phyloP scores from a whole-genome alignment of 805 yeast genomes.

The Metschnikowia colocasiae region DNA sequence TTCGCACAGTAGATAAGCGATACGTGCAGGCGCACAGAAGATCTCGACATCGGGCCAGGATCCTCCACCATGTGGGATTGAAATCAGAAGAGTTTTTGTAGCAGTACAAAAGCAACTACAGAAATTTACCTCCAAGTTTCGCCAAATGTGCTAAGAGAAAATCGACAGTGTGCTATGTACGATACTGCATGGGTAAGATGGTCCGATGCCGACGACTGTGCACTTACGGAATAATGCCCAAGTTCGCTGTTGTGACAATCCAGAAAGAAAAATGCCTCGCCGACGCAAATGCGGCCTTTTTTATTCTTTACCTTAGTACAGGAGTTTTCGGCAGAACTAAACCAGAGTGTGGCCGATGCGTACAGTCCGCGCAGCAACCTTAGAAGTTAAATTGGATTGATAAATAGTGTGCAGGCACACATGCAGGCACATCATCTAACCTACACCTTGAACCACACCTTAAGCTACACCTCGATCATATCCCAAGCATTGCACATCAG shows the following conservation, averaged over 20 bases:
- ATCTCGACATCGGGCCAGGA: background rate
- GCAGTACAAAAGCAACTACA: background rate
- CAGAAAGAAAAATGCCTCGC: no score
- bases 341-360: background rate
- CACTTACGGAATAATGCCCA: no score
- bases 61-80: background rate
- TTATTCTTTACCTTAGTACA: background rate
- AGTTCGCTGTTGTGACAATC: no score
- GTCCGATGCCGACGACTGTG: background rate
- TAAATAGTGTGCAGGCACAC: background rate
- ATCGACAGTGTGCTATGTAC: background rate
- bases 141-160: no score
- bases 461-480: no score
- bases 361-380: conserved; percentile 2
- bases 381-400: background rate
- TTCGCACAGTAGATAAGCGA: conserved; percentile 2
- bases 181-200: background rate
- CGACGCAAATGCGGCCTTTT: background rate
- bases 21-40: background rate
- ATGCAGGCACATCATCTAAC: conserved; percentile 1
- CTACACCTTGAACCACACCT: background rate
- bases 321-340: background rate
- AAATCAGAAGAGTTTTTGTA: background rate
- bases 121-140: no score
- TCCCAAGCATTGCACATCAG: no score